These are phyloP conservation scores for Trypanosoma avium DNA, from an alignment of 208 protist species.

Conservation along the genomic window DNA sequence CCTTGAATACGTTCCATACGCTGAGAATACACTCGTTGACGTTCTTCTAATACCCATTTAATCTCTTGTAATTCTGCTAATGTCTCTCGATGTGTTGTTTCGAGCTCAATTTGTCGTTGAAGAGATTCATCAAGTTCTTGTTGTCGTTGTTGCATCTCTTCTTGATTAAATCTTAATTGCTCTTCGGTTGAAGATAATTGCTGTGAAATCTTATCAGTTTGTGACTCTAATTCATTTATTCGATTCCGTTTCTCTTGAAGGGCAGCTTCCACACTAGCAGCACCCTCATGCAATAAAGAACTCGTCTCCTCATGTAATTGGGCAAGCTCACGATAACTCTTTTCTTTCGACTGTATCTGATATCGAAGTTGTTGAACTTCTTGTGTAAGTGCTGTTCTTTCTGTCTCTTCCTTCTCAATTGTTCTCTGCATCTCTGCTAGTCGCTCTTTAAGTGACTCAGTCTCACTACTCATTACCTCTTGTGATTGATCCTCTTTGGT, in stretches of 20 bases:
- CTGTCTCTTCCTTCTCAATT: slow-evolving; percentile 30
- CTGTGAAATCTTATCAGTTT: not conserved
- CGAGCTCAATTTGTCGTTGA: slow-evolving; percentile 16
- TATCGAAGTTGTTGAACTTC: slow-evolving; percentile 11
- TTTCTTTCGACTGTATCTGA: slow-evolving; percentile 23
- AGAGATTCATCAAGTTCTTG: slow-evolving; percentile 17
- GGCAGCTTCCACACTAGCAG: slow-evolving; percentile 43
- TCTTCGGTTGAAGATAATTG: not conserved
- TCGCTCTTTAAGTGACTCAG: too few relatives aligned
- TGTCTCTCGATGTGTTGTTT: not conserved
- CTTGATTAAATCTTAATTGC: not conserved
- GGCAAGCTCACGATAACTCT: slow-evolving; percentile 24
- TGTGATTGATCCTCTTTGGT: slow-evolving; percentile 15
- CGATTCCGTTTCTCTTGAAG: slow-evolving; percentile 24
- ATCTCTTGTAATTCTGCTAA: slow-evolving; percentile 11
- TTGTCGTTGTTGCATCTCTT: slow-evolving; percentile 24
- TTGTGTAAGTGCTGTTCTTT: slow-evolving; percentile 20
- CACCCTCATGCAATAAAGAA: slow-evolving; percentile 48
- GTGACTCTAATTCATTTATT: slow-evolving; percentile 31
- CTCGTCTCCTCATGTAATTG: slow-evolving; percentile 44
- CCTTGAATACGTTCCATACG: slow-evolving; percentile 28
- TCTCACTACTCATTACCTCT: too few relatives aligned
- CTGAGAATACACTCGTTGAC: slow-evolving; percentile 20
- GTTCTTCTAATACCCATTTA: slow-evolving; percentile 21
- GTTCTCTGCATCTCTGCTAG: slow-evolving; percentile 28